These are phyloP conservation scores for Saccharum spontaneum DNA, from an alignment of 176 grass and related monocot species.

Conservation along the genomic window DNA sequence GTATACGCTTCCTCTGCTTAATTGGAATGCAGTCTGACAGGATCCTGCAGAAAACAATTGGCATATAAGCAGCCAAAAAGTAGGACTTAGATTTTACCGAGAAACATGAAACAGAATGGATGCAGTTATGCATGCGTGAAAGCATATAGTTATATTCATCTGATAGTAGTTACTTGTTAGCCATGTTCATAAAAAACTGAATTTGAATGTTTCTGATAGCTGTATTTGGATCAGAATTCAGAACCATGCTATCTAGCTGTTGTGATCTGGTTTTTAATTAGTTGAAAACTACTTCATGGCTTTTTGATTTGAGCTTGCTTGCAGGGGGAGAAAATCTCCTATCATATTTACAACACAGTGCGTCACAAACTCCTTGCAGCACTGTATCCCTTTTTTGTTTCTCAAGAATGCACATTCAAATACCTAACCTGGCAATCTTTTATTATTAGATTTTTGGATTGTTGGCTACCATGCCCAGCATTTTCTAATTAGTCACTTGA, in stretches of 20 bases:
- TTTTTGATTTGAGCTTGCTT: neutral
- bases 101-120: neutral
- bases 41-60: slow-evolving; percentile 46
- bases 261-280: neutral
- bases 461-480: neutral
- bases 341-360: neutral
- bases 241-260: neutral
- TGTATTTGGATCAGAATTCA: neutral
- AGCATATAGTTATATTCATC: neutral
- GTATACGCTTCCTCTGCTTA: slow-evolving; percentile 56
- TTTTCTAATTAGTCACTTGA: slow-evolving; percentile 17
- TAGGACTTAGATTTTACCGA: neutral
- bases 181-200: neutral
- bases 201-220: neutral
- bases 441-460: neutral
- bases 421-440: slow-evolving; percentile 6
- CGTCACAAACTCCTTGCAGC: neutral
- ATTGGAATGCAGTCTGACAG: slow-evolving; percentile 79
- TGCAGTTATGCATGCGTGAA: neutral
- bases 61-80: slow-evolving; percentile 3
- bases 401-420: neutral
- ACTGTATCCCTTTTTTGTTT: neutral
- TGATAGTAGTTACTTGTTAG: too few relatives aligned
- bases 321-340: neutral
- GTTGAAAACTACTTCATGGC: neutral